Base-by-base conservation (phyloP, 768 basidiomycete species). In the Pleurotus tuoliensis region DNA sequence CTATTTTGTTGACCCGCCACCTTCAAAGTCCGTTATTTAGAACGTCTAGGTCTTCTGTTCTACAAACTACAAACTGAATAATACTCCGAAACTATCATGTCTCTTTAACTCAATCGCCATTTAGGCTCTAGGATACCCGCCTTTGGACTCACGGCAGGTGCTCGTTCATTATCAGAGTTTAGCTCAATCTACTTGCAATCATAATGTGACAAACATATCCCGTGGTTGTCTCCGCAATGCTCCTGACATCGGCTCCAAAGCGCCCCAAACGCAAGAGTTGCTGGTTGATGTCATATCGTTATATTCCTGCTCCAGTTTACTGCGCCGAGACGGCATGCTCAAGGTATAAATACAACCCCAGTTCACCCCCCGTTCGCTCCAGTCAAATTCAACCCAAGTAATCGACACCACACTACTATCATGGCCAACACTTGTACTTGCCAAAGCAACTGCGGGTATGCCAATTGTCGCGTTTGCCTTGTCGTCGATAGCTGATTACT, bases 351-450 rank as follows among this genome's bases (percentile, higher is more conserved):
- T 54, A 54, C 27, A 45, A 54, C 4, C 11, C 12, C 37, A 40
- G 24, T 22, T 9, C 9, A 37, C 11, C 18, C 13, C 13, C 13
- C 39, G 34, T n/a, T 13, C 0, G n/a, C 16, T 37, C 16, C 39
- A 37, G 16, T 54, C 37, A 30, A 5, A 5, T 20, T 12, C 8
- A 41, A 18, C 12, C n/a, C 3, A 54, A 40, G 18, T 11, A 34
- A 43, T 40, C 25, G 8, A 24, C 15, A 25, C 24, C 24, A 25
- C 34, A 16, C 39, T 7, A 15, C 5, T 38, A 38, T 12, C 56
- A 71, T 68, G 68, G 58, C 65, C 12, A 58, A 59, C 16, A 64
- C 67, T 7, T 73, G 71, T 56, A 73, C 63, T 50, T 73, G 71
- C 58, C 65, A 70, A 54, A 61, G 47, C 47, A 66, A 66, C 46